Evolutionary conservation across 2,329 filamentous ascomycete genomes (phyloP).

Genomic region (Leptographium lundbergii): DNA sequence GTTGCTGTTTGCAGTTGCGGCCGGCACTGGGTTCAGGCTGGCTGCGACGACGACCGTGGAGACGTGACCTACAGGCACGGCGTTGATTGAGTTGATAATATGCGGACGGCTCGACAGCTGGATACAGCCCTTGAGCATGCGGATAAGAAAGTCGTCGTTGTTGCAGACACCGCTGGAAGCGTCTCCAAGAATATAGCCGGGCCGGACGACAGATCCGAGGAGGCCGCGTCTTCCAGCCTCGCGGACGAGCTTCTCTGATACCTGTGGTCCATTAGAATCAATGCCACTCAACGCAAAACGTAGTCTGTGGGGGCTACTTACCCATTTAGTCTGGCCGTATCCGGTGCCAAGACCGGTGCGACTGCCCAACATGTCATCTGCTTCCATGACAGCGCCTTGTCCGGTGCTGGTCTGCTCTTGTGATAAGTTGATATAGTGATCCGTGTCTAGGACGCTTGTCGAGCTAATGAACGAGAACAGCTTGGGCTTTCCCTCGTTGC

Average conservation of each 20-base stretch:
- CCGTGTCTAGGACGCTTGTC: conserved; percentile 69
- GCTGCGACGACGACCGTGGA: conserved; percentile 64
- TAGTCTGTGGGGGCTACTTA: conserved; percentile 22
- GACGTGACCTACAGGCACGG: conserved; percentile 77
- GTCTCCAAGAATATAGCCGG: conserved; percentile 77
- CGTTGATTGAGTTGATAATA: conserved; percentile 80
- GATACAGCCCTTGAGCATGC: conserved; percentile 76
- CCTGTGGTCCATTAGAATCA: background rate
- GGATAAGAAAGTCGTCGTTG: conserved; percentile 82
- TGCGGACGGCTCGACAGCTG: conserved; percentile 62
- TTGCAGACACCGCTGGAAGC: conserved; percentile 56
- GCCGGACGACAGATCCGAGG: conserved; percentile 60
- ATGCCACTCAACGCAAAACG: background rate
- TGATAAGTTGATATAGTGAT: conserved; percentile 54
- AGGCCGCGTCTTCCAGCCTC: conserved; percentile 71
- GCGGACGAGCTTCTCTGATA: conserved; percentile 49
- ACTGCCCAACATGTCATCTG: conserved; percentile 67
- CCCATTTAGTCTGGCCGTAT: conserved; percentile 90
- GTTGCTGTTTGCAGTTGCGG: background rate
- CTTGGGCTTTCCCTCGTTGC: conserved; percentile 59
- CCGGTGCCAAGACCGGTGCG: conserved; percentile 67
- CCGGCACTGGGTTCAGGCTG: conserved; percentile 36
- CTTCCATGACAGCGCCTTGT: conserved; percentile 58
- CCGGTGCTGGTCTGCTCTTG: background rate
- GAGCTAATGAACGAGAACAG: conserved; percentile 71